phyloP scores from a whole-genome alignment of 805 yeast genomes.

The Kuraishia molischiana region DNA sequence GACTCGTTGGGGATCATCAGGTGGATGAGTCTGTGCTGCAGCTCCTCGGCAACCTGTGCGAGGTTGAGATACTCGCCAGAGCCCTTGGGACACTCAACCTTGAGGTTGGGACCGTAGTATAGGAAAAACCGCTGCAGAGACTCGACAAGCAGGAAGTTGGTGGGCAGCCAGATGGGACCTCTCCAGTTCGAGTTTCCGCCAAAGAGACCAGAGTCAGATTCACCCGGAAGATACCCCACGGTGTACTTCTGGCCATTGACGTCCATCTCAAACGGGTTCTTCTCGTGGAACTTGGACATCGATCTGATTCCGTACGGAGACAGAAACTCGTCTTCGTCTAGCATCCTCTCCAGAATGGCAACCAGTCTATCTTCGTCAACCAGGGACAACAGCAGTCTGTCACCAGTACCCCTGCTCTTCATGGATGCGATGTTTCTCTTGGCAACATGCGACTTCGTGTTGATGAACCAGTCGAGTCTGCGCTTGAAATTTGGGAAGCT shows the following conservation, averaged over 20 bases:
- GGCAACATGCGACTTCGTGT: slow-evolving; percentile 58
- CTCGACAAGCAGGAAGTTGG: slow-evolving; percentile 77
- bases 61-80: slow-evolving; percentile 68
- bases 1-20: slow-evolving; percentile 61
- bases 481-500: slow-evolving; percentile 76
- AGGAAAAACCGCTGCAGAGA: slow-evolving; percentile 78
- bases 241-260: slow-evolving; percentile 66
- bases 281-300: slow-evolving; percentile 74
- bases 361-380: slow-evolving; percentile 73
- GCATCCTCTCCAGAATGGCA: slow-evolving; percentile 68
- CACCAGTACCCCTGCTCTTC: slow-evolving; percentile 70
- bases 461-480: slow-evolving; percentile 76
- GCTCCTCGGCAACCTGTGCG: slow-evolving; percentile 85
- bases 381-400: slow-evolving; percentile 67
- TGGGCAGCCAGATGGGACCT: slow-evolving; percentile 97
- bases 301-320: slow-evolving; percentile 84
- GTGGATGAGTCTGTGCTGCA: slow-evolving; percentile 77
- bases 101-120: slow-evolving; percentile 79
- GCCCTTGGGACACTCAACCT: slow-evolving; percentile 82
- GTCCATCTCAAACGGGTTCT: slow-evolving; percentile 76
- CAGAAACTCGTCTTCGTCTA: slow-evolving; percentile 80
- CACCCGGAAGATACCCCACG: slow-evolving; percentile 77
- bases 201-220: slow-evolving; percentile 86
- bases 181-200: slow-evolving; percentile 98
- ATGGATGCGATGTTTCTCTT: slow-evolving; percentile 82